phyloP scores from a whole-genome alignment of 306 rosid species.

The Cyclanthera cordifolia region DNA sequence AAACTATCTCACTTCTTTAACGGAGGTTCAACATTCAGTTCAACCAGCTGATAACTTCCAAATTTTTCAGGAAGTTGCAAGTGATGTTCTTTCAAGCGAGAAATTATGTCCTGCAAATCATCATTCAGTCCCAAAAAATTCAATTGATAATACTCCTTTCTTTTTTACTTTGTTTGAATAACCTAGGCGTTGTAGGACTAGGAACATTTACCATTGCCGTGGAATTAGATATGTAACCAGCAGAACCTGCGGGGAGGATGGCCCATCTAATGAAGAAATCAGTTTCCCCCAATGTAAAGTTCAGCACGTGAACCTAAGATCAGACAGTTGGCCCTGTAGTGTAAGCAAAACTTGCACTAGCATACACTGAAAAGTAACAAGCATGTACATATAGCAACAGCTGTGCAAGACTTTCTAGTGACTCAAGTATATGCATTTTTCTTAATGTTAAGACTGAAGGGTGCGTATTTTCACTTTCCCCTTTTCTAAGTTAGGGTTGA shows the following conservation, averaged over 20 bases:
- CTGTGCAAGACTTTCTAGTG: background rate
- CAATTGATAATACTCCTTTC: background rate
- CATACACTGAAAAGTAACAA: background rate
- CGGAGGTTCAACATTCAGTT: slow-evolving; percentile 26
- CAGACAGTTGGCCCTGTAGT: background rate
- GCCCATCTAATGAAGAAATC: slow-evolving; percentile 22
- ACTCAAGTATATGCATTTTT: background rate
- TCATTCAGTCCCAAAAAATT: background rate
- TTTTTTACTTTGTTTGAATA: background rate
- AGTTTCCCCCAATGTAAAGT: slow-evolving; percentile 23
- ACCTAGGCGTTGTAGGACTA: background rate
- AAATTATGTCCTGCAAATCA: slow-evolving; percentile 23
- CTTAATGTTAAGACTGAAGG: background rate
- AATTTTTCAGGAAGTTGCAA: slow-evolving; percentile 40
- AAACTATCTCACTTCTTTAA: slow-evolving; percentile 18
- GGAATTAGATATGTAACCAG: slow-evolving; percentile 21
- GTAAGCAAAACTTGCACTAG: background rate
- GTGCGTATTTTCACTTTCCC: background rate
- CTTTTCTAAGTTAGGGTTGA: background rate
- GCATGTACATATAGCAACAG: background rate
- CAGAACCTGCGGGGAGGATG: slow-evolving; percentile 26
- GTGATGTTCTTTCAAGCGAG: slow-evolving; percentile 24
- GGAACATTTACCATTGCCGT: slow-evolving; percentile 27
- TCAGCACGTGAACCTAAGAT: slow-evolving; percentile 30
- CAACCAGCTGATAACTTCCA: slow-evolving; percentile 35